Conservation (phyloP, 2,329 filamentous ascomycete species). For the Neopestalotiopsis sp. region DNA sequence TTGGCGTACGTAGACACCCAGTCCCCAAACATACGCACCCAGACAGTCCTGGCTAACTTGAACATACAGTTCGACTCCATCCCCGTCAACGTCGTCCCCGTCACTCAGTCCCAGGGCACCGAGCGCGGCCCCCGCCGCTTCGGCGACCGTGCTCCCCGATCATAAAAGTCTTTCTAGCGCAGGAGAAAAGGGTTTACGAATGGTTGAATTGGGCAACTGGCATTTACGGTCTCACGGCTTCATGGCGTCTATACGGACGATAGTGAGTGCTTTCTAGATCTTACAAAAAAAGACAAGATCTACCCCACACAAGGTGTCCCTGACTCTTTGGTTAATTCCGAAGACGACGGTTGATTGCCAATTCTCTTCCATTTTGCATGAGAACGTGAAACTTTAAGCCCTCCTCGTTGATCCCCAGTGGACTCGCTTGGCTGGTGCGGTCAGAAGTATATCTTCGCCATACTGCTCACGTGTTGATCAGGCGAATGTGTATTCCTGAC, state of each 20-base stretch:
- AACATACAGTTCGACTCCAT: constrained; percentile 86
- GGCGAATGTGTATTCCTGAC: no score
- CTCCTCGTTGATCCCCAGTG: neutral
- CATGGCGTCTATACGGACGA: constrained; percentile 61
- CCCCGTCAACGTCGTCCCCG: constrained; percentile 92
- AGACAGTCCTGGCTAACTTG: constrained; percentile 33
- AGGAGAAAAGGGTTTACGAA: constrained; percentile 21
- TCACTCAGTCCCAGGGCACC: constrained; percentile 84
- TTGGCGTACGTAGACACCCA: constrained; percentile 77
- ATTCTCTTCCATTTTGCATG: constrained; percentile 36
- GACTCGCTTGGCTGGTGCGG: neutral
- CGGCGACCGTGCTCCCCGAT: constrained; percentile 61
- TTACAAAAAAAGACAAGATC: constrained; percentile 58
- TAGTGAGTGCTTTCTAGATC: constrained; percentile 65
- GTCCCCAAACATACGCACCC: neutral
- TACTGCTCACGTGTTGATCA: no score
- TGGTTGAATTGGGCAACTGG: constrained; percentile 46
- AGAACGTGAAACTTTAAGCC: neutral
- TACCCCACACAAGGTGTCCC: constrained; percentile 83
- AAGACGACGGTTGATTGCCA: constrained; percentile 96
- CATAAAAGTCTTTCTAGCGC: constrained; percentile 4
- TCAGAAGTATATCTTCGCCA: no score
- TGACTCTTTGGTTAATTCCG: constrained; percentile 66
- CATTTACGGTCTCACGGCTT: constrained; percentile 48
- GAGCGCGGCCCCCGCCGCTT: constrained; percentile 79